Evolutionary conservation across 2,329 filamentous ascomycete species (phyloP).

Genomic region (Cladosporium austrohemisphaericum): DNA sequence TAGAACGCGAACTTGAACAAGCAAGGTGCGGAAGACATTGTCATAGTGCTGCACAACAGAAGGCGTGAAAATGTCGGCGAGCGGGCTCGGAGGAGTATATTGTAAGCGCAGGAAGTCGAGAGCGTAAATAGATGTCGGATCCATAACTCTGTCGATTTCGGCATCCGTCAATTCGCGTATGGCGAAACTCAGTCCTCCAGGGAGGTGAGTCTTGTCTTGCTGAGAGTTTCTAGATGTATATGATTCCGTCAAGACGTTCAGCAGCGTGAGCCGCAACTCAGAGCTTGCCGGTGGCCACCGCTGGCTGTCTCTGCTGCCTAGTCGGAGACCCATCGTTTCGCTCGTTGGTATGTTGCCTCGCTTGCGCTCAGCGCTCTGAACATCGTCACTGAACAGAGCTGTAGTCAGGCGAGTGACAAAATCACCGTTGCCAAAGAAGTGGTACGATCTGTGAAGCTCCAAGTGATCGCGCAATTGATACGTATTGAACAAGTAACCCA

Average conservation of each 20-base stretch:
- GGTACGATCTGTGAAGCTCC: slow-evolving; percentile 70
- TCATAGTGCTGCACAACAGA: slow-evolving; percentile 75
- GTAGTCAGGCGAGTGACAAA: slow-evolving; percentile 78
- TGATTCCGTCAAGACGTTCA: slow-evolving; percentile 77
- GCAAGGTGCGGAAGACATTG: slow-evolving; percentile 72
- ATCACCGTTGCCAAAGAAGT: slow-evolving; percentile 77
- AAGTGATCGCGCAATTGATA: slow-evolving; percentile 72
- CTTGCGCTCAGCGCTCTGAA: slow-evolving; percentile 72
- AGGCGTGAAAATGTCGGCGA: slow-evolving; percentile 70
- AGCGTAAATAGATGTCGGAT: slow-evolving; percentile 77
- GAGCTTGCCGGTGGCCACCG: slow-evolving; percentile 89
- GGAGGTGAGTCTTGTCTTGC: slow-evolving; percentile 30
- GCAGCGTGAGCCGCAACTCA: slow-evolving; percentile 82
- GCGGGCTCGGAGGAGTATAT: slow-evolving; percentile 70
- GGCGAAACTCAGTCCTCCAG: slow-evolving; percentile 60
- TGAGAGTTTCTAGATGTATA: slow-evolving; percentile 45
- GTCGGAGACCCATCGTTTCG: slow-evolving; percentile 72
- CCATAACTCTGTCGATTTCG: slow-evolving; percentile 78
- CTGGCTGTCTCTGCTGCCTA: slow-evolving; percentile 68
- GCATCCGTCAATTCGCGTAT: slow-evolving; percentile 74
- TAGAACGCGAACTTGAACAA: slow-evolving; percentile 71
- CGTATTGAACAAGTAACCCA: slow-evolving; percentile 70
- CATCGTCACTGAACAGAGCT: slow-evolving; percentile 78
- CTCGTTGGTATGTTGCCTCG: slow-evolving; percentile 66
- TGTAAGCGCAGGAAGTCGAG: slow-evolving; percentile 89